phyloP scores from a whole-genome alignment of 179 eudicot species.

The Sideroxylon spinosum region DNA sequence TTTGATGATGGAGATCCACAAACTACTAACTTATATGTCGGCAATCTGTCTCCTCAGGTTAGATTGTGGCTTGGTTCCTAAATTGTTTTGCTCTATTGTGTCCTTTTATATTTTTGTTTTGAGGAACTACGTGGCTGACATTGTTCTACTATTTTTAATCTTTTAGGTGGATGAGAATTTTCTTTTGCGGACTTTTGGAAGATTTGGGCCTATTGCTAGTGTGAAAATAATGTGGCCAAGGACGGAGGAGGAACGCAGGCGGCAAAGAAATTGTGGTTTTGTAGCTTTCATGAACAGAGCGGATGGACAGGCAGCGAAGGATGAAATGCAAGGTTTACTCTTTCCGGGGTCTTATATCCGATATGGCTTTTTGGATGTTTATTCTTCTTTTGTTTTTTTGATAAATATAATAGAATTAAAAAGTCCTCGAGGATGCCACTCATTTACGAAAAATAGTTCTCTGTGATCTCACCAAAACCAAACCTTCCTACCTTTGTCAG shows the following conservation, averaged over 20 bases:
- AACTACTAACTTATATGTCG: slow-evolving; percentile 95
- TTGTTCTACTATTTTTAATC: not conserved
- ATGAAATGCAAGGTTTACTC: slow-evolving; percentile 92
- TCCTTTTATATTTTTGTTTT: slow-evolving; percentile 6
- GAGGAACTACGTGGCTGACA: slow-evolving; percentile 9
- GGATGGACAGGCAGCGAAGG: slow-evolving; percentile 98
- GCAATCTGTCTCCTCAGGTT: slow-evolving; percentile 93
- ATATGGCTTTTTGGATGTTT: not conserved
- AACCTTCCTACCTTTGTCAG: too few relatives aligned
- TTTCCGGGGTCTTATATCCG: not conserved
- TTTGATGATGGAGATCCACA: slow-evolving; percentile 99
- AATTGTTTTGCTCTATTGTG: not conserved
- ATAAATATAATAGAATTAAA: too few relatives aligned
- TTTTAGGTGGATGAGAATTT: slow-evolving; percentile 93
- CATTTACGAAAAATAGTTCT: too few relatives aligned
- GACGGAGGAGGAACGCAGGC: slow-evolving; percentile 90
- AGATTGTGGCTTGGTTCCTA: slow-evolving; percentile 16
- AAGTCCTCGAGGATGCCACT: too few relatives aligned
- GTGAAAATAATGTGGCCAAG: slow-evolving; percentile 99
- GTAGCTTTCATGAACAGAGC: slow-evolving; percentile 97
- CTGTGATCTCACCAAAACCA: too few relatives aligned
- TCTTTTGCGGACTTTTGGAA: slow-evolving; percentile 92
- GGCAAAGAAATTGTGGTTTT: slow-evolving; percentile 98
- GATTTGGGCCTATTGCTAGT: slow-evolving; percentile 98
- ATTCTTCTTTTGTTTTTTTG: not conserved